A percentile compares a stretch with the other conserved stretches of the same genome.
Evolutionary conservation across 257 asterid species (phyloP).

Genomic region (Paraleonurus japonicus): DNA sequence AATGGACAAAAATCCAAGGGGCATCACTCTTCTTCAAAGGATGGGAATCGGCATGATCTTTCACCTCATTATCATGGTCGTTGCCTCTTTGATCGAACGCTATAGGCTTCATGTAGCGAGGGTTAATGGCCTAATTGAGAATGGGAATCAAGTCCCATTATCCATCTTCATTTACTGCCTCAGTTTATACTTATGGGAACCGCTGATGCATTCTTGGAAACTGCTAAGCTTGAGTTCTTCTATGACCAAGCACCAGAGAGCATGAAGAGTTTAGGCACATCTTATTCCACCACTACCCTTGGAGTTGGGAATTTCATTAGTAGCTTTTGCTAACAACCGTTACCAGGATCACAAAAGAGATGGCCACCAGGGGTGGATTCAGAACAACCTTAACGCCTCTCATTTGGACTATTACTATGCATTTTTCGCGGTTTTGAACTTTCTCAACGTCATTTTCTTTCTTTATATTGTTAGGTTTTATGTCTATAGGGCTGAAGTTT

Average conservation of each 20-base stretch:
- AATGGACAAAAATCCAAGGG: slow-evolving; percentile 76
- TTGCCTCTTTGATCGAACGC: slow-evolving; percentile 59
- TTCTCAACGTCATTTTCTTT: slow-evolving; percentile 54
- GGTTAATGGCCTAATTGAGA: slow-evolving; percentile 40
- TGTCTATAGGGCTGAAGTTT: slow-evolving; percentile 78
- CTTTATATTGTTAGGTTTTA: slow-evolving; percentile 48
- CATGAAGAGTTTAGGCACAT: slow-evolving; percentile 86
- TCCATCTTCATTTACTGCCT: slow-evolving; percentile 68
- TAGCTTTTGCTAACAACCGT: slow-evolving; percentile 60
- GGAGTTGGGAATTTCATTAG: slow-evolving; percentile 77
- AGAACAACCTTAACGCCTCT: slow-evolving; percentile 73
- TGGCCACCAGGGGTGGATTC: slow-evolving; percentile 63
- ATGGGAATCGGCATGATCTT: slow-evolving; percentile 81
- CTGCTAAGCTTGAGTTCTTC: slow-evolving; percentile 76
- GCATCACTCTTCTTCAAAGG: slow-evolving; percentile 70
- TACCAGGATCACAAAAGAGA: slow-evolving; percentile 46
- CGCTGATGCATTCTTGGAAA: slow-evolving; percentile 79
- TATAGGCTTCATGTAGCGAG: slow-evolving; percentile 57
- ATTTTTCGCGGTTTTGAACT: slow-evolving; percentile 50
- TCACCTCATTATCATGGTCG: slow-evolving; percentile 60
- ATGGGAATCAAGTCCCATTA: slow-evolving; percentile 51
- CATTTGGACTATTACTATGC: slow-evolving; percentile 74
- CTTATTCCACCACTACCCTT: slow-evolving; percentile 59
- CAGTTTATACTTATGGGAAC: slow-evolving; percentile 75
- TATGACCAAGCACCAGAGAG: slow-evolving; percentile 90